Base-by-base conservation (phyloP, 2,329 filamentous ascomycete genomes). In the Colletotrichum sp. region DNA sequence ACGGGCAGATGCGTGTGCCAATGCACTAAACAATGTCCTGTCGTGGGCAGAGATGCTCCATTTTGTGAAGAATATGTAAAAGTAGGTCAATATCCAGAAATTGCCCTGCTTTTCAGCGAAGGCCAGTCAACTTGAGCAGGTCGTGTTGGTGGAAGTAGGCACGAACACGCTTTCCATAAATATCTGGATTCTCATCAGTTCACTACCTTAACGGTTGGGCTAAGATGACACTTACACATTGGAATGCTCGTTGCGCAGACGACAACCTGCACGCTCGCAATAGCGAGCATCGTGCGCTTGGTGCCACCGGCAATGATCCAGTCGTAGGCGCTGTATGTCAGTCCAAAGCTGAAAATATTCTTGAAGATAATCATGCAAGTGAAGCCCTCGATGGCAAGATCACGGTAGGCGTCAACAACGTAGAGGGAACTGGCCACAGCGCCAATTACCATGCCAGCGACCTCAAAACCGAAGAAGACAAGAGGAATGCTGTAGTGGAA, bases 281-380 rank as follows among this genome's bases (percentile, higher is more conserved):
- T 90, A 25, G 91, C 89, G 70, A 94, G 89, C 84, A 98, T 96
- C 1, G 86, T 87, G 7, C 84, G 83, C 62, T 89, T 88, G 75
- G 92, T 90, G n/a, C 93, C 91, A 3, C 91, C 91, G 1, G 86
- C 78, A 12, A 94, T 88, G 30, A 98, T 88, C 96, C 96, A 98
- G 73, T 96, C 89, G 80, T 95, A 98, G 1, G 95, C 95, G 79
- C 91, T 94, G 83, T 93, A 97, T 0, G 96, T 98, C 71, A 98
- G 87, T 8, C 92, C 91, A 80, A 97, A 98, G 77, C 93, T 94
- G 86, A 98, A 98, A 77, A 98, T 90, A 84, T 98, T 98, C 86
- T 98, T 98, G 89, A 98, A 98, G 70, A 98, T 93, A 78, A 98
- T 90, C 83, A 97, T 91, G 84, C 95, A 95, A 0, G 96, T 98